phyloP scores from a whole-genome alignment of 139 green algal species.

The Pedinophyceae sp. region DNA sequence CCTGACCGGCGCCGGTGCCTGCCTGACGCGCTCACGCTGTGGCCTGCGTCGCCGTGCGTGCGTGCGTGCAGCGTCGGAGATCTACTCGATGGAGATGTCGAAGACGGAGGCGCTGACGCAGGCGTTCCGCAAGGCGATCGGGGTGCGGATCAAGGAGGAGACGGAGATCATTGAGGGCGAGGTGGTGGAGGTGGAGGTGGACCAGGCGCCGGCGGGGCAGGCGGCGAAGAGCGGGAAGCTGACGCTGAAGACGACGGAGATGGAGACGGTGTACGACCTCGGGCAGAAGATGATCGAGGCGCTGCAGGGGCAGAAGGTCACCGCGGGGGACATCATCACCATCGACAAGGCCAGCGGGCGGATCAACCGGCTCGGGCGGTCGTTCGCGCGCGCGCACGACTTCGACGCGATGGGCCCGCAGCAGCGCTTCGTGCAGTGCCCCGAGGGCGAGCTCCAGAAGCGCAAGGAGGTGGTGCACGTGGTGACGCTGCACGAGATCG shows the following conservation, averaged over 20 bases:
- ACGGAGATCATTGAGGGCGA: constrained; percentile 86
- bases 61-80: constrained; percentile 88
- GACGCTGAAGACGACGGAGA: constrained; percentile 98
- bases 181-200: constrained; percentile 96
- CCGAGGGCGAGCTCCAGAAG: constrained; percentile 91
- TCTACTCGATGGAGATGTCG: constrained; percentile 96
- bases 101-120: constrained; percentile 96
- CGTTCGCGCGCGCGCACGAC: constrained; percentile 81
- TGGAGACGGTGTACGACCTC: constrained; percentile 99
- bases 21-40: too few species aligned
- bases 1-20: too few species aligned
- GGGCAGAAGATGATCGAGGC: constrained; percentile 84
- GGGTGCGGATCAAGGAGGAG: constrained; percentile 95
- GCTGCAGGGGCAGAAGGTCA: constrained; percentile 71
- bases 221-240: constrained; percentile 80
- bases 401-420: constrained; percentile 84
- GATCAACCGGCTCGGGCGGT: constrained; percentile 80
- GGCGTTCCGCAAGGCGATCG: constrained; percentile 96
- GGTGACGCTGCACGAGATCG: constrained; percentile 92
- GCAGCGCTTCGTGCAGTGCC: neutral
- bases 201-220: constrained; percentile 50
- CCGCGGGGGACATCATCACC: constrained; percentile 82
- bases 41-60: too few species aligned
- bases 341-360: constrained; percentile 89
- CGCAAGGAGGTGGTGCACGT: constrained; percentile 95